A percentile compares a stretch with the other conserved stretches of the same genome.
These are phyloP conservation scores for Trichophyton simii DNA, from an alignment of 2,329 filamentous ascomycete genomes.

Conservation along the genomic window DNA sequence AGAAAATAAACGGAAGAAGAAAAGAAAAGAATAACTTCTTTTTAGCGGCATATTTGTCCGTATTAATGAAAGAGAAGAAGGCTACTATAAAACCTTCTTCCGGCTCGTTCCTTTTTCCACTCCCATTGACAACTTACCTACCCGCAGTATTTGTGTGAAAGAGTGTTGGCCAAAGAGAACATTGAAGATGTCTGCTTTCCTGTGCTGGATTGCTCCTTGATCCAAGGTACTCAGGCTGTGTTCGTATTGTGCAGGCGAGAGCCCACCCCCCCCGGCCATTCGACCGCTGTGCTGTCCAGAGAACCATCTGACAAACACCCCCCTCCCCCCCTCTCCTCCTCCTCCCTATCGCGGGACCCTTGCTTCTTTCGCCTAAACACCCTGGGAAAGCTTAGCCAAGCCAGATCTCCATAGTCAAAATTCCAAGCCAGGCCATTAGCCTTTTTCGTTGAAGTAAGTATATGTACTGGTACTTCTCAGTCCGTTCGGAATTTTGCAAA, in stretches of 20 bases:
- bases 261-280: not conserved
- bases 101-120: not conserved
- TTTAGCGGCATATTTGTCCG: not conserved
- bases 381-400: constrained; percentile 6
- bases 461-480: not conserved
- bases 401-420: constrained; percentile 4
- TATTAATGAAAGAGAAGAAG: too few species aligned
- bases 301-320: too few species aligned
- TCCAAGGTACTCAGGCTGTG: not conserved
- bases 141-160: too few species aligned
- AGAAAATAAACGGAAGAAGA: not conserved
- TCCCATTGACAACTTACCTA: not conserved
- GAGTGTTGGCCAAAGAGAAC: too few species aligned
- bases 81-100: not conserved
- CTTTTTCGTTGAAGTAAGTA: not conserved
- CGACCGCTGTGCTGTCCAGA: not conserved
- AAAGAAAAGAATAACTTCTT: not conserved
- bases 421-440: not conserved
- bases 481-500: not conserved
- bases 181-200: not conserved
- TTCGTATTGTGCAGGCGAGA: not conserved
- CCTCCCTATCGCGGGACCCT: not conserved
- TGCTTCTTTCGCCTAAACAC: constrained; percentile 1
- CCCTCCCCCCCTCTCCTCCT: too few species aligned
- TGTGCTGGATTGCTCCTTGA: not conserved